Evolutionary conservation across 495 filamentous ascomycete species (phyloP), one percentile per base, ranked within the genome.

Genomic region (Aspergillus incahuasiensis): DNA sequence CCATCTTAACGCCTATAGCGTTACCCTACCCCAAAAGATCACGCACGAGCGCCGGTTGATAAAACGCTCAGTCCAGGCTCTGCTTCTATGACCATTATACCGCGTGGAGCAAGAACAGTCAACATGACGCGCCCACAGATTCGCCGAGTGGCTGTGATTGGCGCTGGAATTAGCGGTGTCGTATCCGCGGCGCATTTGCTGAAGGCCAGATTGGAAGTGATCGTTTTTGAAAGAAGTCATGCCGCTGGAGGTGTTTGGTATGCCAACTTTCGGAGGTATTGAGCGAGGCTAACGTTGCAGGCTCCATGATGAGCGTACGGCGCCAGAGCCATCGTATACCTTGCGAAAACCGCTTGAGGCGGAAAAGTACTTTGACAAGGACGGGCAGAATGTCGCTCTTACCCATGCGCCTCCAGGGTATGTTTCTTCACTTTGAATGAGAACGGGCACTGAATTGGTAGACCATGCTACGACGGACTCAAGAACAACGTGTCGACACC

Each of bases 151-250:
- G 87, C 84, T 11, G 78, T 90, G 15, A 85, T 90, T 53, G 87
- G 87, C 3, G 85, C 85, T 24, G 86, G 87, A 8, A 83, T 89
- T 39, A 86, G 82, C 52, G 86, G 87, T 8, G 78, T 90, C 22
- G 76, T 77, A 3, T 72, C 82, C 11, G 83, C 84, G 16, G 83
- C 77, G 6, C 82, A 89, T 66, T 72, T 90, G 32, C 75, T 81
- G 32, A 75, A 68, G 24, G 73, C 75, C 46, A 83, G 82, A 0
- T 56, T 87, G n/a, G 68, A 82, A 4, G 82, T 88, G 30, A 81
- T 76, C 0, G 78, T 89, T 0, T 88, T 84, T 61, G 86, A 90
- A 58, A 77, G 86, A 34, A 81, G 77, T 24, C 67, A 73, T 43
- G 72, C 68, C 3, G 69, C 80, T 16, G 84, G 87, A 8, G 85